Evolutionary conservation across 106 monocot species (phyloP).

Genomic region (Allium cepa): DNA sequence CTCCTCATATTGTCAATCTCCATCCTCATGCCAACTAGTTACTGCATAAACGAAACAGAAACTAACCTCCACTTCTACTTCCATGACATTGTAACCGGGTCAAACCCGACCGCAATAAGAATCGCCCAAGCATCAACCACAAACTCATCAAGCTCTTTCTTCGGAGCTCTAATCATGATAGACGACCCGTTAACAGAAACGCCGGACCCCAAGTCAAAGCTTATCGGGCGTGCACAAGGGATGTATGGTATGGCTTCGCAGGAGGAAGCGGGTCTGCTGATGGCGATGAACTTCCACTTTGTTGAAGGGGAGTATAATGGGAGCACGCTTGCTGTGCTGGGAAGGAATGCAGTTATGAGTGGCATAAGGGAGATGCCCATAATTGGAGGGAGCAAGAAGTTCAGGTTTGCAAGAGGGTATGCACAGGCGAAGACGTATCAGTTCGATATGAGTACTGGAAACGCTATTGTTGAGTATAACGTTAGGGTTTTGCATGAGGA

Average conservation of each 20-base stretch:
- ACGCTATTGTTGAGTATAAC: constrained; percentile 19
- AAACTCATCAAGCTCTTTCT: background rate
- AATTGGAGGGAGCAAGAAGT: constrained; percentile 24
- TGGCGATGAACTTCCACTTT: constrained; percentile 16
- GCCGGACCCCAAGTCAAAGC: constrained; percentile 8
- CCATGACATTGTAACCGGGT: constrained; percentile 27
- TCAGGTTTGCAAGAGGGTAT: constrained; percentile 26
- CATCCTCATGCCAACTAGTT: background rate
- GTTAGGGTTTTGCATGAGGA: constrained; percentile 6
- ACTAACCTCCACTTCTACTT: constrained; percentile 28
- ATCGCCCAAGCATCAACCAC: background rate
- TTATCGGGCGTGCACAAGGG: constrained; percentile 31
- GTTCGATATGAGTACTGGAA: background rate
- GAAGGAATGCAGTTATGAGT: constrained; percentile 1
- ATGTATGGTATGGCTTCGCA: constrained; percentile 15
- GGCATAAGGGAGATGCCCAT: constrained; percentile 26
- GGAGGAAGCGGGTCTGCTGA: background rate
- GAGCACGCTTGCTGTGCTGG: constrained; percentile 20
- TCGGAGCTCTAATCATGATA: constrained; percentile 3
- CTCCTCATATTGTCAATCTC: background rate
- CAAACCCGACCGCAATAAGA: constrained; percentile 17
- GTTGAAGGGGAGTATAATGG: constrained; percentile 18
- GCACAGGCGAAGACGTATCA: constrained; percentile 4
- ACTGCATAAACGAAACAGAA: background rate
- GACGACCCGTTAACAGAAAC: constrained; percentile 38